These are phyloP conservation scores for Leishmania major DNA, from an alignment of 208 protist genomes.

Conservation along the genomic window DNA sequence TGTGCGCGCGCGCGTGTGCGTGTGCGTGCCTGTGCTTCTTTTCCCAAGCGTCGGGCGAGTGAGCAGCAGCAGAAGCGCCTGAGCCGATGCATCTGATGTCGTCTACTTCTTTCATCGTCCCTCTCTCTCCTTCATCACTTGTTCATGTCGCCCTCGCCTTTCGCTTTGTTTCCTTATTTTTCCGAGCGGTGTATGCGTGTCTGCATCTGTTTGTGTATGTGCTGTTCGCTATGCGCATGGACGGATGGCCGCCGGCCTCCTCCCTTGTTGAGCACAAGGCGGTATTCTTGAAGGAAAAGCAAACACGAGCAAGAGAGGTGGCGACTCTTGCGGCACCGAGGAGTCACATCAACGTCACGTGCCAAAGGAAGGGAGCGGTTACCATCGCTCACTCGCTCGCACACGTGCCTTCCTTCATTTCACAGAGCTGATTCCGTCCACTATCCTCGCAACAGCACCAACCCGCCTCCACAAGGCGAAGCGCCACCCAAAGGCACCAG, in stretches of 20 bases:
- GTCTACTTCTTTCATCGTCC: neutral
- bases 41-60: neutral
- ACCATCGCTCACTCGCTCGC: neutral
- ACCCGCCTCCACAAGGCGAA: neutral
- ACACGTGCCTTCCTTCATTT: neutral
- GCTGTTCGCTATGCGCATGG: neutral
- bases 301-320: neutral
- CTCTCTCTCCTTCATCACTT: neutral
- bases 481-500: neutral
- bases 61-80: neutral
- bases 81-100: neutral
- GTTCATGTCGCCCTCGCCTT: neutral
- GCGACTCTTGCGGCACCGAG: neutral
- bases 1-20: neutral
- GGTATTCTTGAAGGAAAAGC: neutral
- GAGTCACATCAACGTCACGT: neutral
- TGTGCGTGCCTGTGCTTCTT: neutral
- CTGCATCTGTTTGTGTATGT: slow-evolving; percentile 4
- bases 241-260: neutral
- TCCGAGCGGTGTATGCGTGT: neutral
- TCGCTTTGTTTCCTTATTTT: no score
- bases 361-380: neutral
- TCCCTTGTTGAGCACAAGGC: neutral
- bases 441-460: neutral
- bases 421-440: neutral